A percentile compares a stretch with the other conserved stretches of the same genome.
Conservation (phyloP, 805 yeast genomes). For the Myxozyma kluyveri region DNA sequence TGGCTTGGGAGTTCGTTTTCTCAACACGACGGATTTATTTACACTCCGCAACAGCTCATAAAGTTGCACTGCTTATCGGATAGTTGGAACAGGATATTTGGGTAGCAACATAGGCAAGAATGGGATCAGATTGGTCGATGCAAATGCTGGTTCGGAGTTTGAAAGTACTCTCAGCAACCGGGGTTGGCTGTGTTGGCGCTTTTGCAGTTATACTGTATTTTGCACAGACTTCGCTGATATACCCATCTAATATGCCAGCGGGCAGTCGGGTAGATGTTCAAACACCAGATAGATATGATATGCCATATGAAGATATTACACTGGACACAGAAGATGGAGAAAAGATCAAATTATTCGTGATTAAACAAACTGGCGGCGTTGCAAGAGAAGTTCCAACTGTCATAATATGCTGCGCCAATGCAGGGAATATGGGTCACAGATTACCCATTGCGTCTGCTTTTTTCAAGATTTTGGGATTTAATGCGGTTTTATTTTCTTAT, state of each 20-base stretch:
- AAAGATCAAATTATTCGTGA: conserved; percentile 59
- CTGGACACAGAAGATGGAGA: conserved; percentile 70
- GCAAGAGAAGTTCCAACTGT: conserved; percentile 50
- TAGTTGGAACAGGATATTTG: no score
- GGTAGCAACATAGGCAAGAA: no score
- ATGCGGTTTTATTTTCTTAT: conserved; percentile 68
- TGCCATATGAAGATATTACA: conserved; percentile 61
- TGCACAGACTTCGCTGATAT: conserved; percentile 67
- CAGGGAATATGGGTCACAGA: conserved; percentile 92
- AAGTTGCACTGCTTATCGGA: no score
- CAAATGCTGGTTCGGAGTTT: conserved; percentile 18
- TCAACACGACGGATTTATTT: no score
- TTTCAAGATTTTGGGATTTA: conserved; percentile 39
- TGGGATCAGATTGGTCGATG: conserved; percentile 23
- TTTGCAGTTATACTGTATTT: conserved; percentile 45
- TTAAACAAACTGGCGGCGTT: conserved; percentile 38
- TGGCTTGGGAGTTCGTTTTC: no score
- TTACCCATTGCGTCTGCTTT: conserved; percentile 75
- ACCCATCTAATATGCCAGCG: conserved; percentile 76
- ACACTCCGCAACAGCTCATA: no score
- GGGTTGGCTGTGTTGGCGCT: conserved; percentile 24
- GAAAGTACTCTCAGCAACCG: conserved; percentile 26
- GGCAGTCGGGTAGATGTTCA: conserved; percentile 66
- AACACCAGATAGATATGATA: conserved; percentile 67
- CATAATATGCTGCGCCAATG: conserved; percentile 81